phyloP scores from a whole-genome alignment of 1,284 basidiomycete genomes.

The Marasmius sp. region DNA sequence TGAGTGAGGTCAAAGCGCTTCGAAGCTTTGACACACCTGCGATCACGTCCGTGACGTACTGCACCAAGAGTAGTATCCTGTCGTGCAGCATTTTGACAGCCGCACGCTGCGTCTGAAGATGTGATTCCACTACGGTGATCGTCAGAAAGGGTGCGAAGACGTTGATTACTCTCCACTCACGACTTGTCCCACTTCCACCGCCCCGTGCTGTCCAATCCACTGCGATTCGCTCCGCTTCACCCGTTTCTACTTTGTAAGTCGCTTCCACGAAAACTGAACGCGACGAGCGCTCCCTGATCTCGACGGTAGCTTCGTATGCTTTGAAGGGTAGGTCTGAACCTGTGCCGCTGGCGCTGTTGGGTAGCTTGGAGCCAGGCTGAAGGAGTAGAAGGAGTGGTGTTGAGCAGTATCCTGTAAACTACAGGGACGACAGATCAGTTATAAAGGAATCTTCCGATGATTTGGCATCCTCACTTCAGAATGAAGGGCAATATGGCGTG shows the following conservation, averaged over 20 bases:
- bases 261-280: conserved; percentile 83
- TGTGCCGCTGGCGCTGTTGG: conserved; percentile 53
- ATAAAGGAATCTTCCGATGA: not conserved
- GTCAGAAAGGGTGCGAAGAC: conserved; percentile 2
- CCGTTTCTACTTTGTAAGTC: conserved; percentile 89
- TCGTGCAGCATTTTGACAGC: conserved; percentile 96
- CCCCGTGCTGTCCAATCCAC: conserved; percentile 94
- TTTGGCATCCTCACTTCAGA: conserved; percentile 59
- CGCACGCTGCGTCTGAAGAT: conserved; percentile 88
- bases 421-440: conserved; percentile 1
- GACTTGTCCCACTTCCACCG: conserved; percentile 78
- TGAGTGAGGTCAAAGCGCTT: not conserved
- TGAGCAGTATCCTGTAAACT: conserved; percentile 75
- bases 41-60: conserved; percentile 78
- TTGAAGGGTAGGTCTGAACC: conserved; percentile 79
- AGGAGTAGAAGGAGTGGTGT: conserved; percentile 77
- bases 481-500: conserved; percentile 79
- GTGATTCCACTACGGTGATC: conserved; percentile 71
- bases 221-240: conserved; percentile 97
- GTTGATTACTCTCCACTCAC: conserved; percentile 42
- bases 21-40: conserved; percentile 49
- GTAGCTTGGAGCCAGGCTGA: conserved; percentile 50
- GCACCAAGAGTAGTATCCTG: conserved; percentile 78
- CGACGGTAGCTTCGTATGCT: conserved; percentile 87
- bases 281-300: conserved; percentile 75